phyloP scores from a whole-genome alignment of 345 rosid genomes.

The Gossypium bickii region DNA sequence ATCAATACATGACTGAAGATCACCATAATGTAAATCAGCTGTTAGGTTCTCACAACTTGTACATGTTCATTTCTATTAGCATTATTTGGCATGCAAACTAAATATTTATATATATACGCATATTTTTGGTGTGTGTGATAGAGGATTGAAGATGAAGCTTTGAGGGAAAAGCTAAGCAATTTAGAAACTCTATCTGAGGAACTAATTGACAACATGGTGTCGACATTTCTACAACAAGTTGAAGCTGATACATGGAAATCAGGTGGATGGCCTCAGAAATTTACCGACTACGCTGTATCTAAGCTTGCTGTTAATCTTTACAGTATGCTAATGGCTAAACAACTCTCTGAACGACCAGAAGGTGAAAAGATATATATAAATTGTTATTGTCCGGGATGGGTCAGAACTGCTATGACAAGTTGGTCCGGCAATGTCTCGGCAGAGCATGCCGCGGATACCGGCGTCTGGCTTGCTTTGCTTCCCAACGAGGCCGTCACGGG shows the following conservation, averaged over 20 bases:
- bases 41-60: too few relatives aligned
- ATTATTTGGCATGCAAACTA: too few relatives aligned
- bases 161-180: constrained; percentile 54
- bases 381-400: constrained; percentile 98
- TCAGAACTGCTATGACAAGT: constrained; percentile 91
- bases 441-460: constrained; percentile 87
- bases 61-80: too few relatives aligned
- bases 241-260: constrained; percentile 71
- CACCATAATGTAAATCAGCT: too few relatives aligned
- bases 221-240: constrained; percentile 68
- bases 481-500: constrained; percentile 73
- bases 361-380: constrained; percentile 74
- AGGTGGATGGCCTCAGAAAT: constrained; percentile 85
- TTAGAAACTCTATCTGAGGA: constrained; percentile 65
- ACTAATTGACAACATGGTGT: constrained; percentile 47
- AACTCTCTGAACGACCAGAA: constrained; percentile 55
- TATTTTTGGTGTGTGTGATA: constrained; percentile 20
- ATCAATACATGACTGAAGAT: too few relatives aligned
- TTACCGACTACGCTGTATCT: constrained; percentile 80
- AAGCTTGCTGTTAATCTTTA: constrained; percentile 83
- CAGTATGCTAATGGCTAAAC: constrained; percentile 65
- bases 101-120: too few relatives aligned
- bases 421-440: constrained; percentile 86
- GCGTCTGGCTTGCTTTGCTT: constrained; percentile 87
- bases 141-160: constrained; percentile 56